Percentiles rank a stretch among this genome's conserved stretches.
phyloP scores from a whole-genome alignment of 2,329 filamentous ascomycete genomes.

The Ceratocystis albifundus region DNA sequence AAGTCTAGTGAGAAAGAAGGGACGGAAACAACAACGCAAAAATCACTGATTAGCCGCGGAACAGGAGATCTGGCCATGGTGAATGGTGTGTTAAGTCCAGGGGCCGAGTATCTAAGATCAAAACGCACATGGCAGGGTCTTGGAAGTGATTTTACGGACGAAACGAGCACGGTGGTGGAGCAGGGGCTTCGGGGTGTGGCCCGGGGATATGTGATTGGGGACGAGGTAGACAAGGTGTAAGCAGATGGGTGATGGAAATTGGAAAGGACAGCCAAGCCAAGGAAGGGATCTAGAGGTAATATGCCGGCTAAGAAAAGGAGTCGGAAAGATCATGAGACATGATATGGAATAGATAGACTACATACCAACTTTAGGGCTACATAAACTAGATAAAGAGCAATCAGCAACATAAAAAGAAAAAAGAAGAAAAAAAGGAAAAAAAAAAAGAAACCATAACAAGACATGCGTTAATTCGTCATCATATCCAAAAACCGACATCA shows the following conservation, averaged over 20 bases:
- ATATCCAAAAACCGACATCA: neutral
- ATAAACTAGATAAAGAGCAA: neutral
- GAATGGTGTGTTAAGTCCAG: conserved; percentile 79
- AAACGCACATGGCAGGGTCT: conserved; percentile 84
- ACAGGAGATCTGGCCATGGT: conserved; percentile 63
- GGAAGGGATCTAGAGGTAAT: neutral
- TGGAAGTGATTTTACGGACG: conserved; percentile 67
- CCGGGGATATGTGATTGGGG: conserved; percentile 71
- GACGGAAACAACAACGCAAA: conserved; percentile 24
- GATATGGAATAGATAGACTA: conserved; percentile 6
- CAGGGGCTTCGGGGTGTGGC: conserved; percentile 82
- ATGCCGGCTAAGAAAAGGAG: conserved; percentile 4
- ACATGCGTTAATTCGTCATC: conserved; percentile 7
- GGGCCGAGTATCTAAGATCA: conserved; percentile 72
- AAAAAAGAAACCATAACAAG: neutral
- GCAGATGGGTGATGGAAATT: neutral
- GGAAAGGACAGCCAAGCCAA: neutral
- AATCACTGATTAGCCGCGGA: conserved; percentile 46
- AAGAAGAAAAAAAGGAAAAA: too few relatives aligned
- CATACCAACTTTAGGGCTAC: neutral
- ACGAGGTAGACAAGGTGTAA: conserved; percentile 39
- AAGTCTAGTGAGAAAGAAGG: conserved; percentile 7
- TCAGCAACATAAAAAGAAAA: neutral
- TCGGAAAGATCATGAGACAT: conserved; percentile 1
- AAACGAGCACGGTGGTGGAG: conserved; percentile 58